Conservation (phyloP, 1,284 basidiomycete genomes). For the Pseudozyma tsukubaensis region DNA sequence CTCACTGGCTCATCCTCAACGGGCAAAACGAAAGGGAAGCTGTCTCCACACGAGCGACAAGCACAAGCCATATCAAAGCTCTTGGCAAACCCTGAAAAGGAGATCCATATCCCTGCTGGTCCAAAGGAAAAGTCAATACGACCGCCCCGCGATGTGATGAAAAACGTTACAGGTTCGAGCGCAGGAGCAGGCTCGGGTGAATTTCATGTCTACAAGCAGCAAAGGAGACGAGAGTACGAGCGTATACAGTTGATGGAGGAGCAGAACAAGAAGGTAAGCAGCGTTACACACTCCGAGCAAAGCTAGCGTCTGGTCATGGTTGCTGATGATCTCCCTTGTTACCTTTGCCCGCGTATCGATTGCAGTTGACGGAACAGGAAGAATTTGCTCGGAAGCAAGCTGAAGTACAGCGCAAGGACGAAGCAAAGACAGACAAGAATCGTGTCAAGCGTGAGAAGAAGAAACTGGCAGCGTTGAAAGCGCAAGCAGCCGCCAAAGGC, state of each 20-base stretch:
- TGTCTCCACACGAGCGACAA: conserved; percentile 58
- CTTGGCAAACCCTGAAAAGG: conserved; percentile 58
- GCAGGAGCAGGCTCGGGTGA: conserved; percentile 68
- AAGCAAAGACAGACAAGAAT: conserved; percentile 64
- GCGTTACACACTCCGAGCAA: background rate
- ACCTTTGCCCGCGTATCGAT: background rate
- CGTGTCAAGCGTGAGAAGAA: conserved; percentile 64
- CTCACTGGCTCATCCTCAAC: conserved; percentile 5
- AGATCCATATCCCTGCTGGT: conserved; percentile 49
- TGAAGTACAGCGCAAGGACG: conserved; percentile 63
- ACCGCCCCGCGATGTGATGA: conserved; percentile 76
- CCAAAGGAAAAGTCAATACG: conserved; percentile 52
- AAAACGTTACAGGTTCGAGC: conserved; percentile 73
- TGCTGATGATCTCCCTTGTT: background rate
- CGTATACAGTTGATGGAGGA: conserved; percentile 91
- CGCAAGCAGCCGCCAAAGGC: conserved; percentile 34
- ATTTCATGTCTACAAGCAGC: conserved; percentile 94
- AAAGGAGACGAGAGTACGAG: conserved; percentile 92
- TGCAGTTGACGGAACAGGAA: conserved; percentile 48
- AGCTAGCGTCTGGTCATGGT: background rate
- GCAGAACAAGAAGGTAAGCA: conserved; percentile 77
- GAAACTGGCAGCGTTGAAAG: conserved; percentile 49
- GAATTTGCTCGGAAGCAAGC: conserved; percentile 50
- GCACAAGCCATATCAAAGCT: conserved; percentile 58
- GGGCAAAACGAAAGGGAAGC: conserved; percentile 28